phyloP scores from a whole-genome alignment of 2,329 filamentous ascomycete species.

The Aureobasidium musti region DNA sequence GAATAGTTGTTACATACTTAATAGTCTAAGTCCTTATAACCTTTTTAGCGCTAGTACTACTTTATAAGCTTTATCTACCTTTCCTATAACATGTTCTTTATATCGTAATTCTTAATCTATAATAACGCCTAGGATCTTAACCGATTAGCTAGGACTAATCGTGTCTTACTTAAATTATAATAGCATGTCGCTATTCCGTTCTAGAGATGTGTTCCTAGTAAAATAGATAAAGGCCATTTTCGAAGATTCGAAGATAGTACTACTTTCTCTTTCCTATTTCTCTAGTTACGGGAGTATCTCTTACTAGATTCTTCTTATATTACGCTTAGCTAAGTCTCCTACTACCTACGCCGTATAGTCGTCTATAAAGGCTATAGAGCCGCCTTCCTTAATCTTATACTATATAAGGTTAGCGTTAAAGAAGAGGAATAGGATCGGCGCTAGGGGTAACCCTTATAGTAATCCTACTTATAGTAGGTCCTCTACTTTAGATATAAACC shows the following conservation, averaged over 20 bases:
- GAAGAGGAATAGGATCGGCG: conserved; percentile 36
- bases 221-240: conserved; percentile 44
- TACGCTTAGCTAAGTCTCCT: conserved; percentile 31
- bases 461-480: conserved; percentile 18
- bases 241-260: conserved; percentile 40
- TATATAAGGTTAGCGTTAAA: no score
- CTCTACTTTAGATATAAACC: conserved; percentile 17
- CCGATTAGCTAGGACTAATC: neutral
- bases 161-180: neutral
- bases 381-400: no score
- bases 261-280: conserved; percentile 33
- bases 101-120: neutral
- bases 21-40: conserved; percentile 20
- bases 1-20: neutral
- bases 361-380: no score
- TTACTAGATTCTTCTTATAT: conserved; percentile 32
- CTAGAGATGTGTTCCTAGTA: conserved; percentile 31
- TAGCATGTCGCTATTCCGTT: neutral
- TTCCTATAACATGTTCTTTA: neutral
- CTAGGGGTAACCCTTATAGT: conserved; percentile 21
- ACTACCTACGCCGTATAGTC: conserved; percentile 37
- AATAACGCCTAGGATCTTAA: conserved; percentile 4
- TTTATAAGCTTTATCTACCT: neutral
- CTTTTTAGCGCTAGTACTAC: conserved; percentile 33
- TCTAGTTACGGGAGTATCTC: no score